A percentile compares a stretch with the other conserved stretches of the same genome.
These are phyloP conservation scores for Vanderwaltozyma yarrowii DNA, from an alignment of 805 yeast species.

Conservation along the genomic window DNA sequence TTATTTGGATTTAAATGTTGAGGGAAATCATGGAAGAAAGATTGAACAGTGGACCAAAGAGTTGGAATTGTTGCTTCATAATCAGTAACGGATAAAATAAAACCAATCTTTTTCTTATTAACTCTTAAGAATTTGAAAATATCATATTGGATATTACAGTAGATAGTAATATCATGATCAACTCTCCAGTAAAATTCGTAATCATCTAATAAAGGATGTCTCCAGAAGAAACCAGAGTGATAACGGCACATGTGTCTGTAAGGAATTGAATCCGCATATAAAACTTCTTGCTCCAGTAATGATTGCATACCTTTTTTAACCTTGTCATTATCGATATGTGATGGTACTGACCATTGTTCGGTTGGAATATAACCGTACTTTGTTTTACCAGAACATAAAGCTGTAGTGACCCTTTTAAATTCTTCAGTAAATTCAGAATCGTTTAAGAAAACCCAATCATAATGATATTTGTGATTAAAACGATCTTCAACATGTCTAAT, in stretches of 20 bases:
- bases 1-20: conserved; percentile 36
- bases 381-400: conserved; percentile 48
- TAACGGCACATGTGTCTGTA: conserved; percentile 61
- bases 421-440: conserved; percentile 52
- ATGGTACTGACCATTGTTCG: conserved; percentile 65
- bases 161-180: conserved; percentile 55
- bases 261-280: conserved; percentile 49
- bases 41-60: conserved; percentile 50
- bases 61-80: conserved; percentile 49
- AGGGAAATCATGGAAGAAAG: conserved; percentile 37
- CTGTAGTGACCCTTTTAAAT: conserved; percentile 40
- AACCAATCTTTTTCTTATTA: conserved; percentile 52
- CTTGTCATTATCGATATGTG: conserved; percentile 45
- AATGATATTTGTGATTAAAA: conserved; percentile 50
- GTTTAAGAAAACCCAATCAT: conserved; percentile 75
- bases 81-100: conserved; percentile 57
- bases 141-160: conserved; percentile 55
- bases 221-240: conserved; percentile 47
- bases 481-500: conserved; percentile 56
- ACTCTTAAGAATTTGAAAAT: conserved; percentile 49
- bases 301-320: conserved; percentile 37
- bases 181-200: conserved; percentile 70
- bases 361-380: conserved; percentile 52
- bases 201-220: conserved; percentile 45
- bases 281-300: conserved; percentile 36